Percentiles rank a stretch among this genome's conserved stretches.
phyloP scores from a whole-genome alignment of 1,284 basidiomycete species.

The Cryptococcus amylolentus region DNA sequence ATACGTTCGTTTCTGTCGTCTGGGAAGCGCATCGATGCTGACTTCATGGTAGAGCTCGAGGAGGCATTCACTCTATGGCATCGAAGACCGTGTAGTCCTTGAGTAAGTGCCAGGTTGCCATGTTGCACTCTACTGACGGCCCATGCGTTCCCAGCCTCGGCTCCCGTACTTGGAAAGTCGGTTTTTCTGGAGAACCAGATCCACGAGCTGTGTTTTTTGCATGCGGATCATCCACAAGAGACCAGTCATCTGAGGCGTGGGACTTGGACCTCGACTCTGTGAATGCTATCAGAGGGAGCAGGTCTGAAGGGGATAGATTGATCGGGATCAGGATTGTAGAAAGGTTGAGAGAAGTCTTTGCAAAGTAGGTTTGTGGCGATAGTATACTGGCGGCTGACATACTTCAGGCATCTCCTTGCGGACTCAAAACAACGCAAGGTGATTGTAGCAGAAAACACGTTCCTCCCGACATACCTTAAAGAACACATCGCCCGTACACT shows the following conservation, averaged over 20 bases:
- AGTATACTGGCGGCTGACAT: background rate
- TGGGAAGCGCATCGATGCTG: background rate
- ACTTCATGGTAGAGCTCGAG: constrained; percentile 34
- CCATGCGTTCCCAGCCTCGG: constrained; percentile 38
- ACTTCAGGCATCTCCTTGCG: constrained; percentile 72
- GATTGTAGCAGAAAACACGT: constrained; percentile 82
- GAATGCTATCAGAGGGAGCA: constrained; percentile 27
- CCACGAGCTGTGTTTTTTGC: constrained; percentile 46
- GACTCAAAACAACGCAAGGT: constrained; percentile 93
- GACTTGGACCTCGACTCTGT: constrained; percentile 37
- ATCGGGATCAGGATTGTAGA: constrained; percentile 66
- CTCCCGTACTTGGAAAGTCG: constrained; percentile 50
- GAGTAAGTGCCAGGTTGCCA: constrained; percentile 34
- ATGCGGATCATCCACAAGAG: constrained; percentile 4
- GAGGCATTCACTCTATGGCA: constrained; percentile 50
- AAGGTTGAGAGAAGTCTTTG: constrained; percentile 71
- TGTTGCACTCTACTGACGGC: background rate
- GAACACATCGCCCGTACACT: constrained; percentile 79
- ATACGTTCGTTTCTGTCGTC: constrained; percentile 24
- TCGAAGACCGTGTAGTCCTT: constrained; percentile 50
- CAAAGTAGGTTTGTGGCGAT: constrained; percentile 62
- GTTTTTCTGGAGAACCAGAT: constrained; percentile 50
- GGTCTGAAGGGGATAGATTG: constrained; percentile 67
- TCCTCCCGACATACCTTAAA: constrained; percentile 80
- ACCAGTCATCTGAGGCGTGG: constrained; percentile 31